phyloP scores from a whole-genome alignment of 495 filamentous ascomycete species.

The Neurospora sp. region DNA sequence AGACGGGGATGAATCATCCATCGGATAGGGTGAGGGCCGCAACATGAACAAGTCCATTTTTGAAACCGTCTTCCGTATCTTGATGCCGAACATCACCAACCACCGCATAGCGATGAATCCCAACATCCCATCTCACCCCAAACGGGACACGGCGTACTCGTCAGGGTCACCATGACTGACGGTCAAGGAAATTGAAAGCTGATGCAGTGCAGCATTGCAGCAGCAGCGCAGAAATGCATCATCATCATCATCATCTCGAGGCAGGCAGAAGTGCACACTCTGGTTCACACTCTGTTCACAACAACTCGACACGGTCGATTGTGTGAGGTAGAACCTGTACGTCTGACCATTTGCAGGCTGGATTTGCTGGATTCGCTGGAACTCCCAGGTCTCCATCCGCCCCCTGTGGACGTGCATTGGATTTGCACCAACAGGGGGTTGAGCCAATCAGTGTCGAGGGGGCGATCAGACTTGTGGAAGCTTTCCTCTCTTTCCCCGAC shows the following conservation, averaged over 20 bases:
- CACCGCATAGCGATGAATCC: not conserved
- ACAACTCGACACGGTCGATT: not conserved
- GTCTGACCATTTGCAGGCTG: not conserved
- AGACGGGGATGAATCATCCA: not conserved
- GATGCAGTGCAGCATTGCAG: not conserved
- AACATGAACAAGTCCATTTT: not conserved
- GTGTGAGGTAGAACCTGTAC: not conserved
- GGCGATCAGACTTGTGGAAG: slow-evolving; percentile 24
- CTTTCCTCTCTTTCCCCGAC: not conserved
- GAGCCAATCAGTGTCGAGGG: slow-evolving; percentile 18
- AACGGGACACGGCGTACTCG: not conserved
- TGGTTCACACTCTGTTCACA: not conserved
- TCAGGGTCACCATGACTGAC: not conserved
- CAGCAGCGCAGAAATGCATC: not conserved
- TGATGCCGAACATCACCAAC: not conserved
- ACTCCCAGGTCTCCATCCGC: slow-evolving; percentile 7
- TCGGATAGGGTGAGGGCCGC: not conserved
- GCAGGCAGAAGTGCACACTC: not conserved
- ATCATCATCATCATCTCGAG: not conserved
- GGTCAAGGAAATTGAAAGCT: not conserved
- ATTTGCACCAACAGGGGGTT: not conserved
- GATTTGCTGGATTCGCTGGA: slow-evolving; percentile 6
- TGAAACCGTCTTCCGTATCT: not conserved
- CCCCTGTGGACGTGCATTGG: slow-evolving; percentile 12
- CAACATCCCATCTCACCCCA: not conserved